Evolutionary conservation across 2,329 filamentous ascomycete genomes (phyloP).

Genomic region (Colletotrichum musicola): DNA sequence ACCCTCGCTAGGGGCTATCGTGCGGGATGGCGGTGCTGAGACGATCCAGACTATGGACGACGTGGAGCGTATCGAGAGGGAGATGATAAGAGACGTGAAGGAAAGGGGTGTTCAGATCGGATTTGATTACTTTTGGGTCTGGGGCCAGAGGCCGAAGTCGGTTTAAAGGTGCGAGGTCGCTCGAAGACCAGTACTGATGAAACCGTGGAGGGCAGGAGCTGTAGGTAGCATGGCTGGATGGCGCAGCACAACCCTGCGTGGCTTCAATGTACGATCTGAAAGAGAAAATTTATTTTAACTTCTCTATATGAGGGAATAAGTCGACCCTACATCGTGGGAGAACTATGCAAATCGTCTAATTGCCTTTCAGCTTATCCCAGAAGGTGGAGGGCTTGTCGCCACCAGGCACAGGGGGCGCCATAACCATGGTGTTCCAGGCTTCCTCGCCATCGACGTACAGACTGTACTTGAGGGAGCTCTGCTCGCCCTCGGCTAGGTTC

Average conservation of each 20-base stretch:
- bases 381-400: constrained; percentile 54
- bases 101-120: constrained; percentile 17
- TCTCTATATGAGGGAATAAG: neutral
- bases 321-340: neutral
- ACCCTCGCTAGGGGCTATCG: constrained; percentile 14
- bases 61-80: constrained; percentile 15
- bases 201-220: no score
- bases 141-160: constrained; percentile 12
- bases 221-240: no score
- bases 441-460: constrained; percentile 86
- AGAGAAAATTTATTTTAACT: neutral
- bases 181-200: no score
- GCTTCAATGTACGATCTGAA: no score
- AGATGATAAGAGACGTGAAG: constrained; percentile 9
- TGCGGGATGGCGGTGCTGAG: constrained; percentile 23
- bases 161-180: no score
- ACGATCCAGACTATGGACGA: constrained; percentile 28
- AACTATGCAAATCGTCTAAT: constrained; percentile 19
- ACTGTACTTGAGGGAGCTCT: constrained; percentile 82
- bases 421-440: constrained; percentile 75
- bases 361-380: constrained; percentile 58
- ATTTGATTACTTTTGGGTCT: constrained; percentile 19
- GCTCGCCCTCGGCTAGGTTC: constrained; percentile 70
- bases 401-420: constrained; percentile 58
- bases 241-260: no score